These are phyloP conservation scores for Zygnema circumcarinatum DNA, from an alignment of 139 green algal species.

Conservation along the genomic window DNA sequence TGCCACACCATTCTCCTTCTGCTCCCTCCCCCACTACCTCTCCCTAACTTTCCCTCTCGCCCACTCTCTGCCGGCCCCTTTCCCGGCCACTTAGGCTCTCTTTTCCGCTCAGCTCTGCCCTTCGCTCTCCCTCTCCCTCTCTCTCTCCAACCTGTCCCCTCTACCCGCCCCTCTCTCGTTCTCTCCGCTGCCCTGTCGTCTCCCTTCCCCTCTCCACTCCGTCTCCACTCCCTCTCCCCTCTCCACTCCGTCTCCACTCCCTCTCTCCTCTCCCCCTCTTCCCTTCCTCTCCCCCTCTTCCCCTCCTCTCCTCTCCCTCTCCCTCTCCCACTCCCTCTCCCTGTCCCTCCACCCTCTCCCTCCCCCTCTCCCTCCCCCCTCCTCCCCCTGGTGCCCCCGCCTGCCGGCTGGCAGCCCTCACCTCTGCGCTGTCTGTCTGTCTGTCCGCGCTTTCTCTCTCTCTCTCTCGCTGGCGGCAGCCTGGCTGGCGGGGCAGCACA, in stretches of 20 bases:
- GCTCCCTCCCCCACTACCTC: background rate
- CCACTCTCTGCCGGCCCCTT: background rate
- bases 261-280: background rate
- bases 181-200: background rate
- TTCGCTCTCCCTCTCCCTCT: no score
- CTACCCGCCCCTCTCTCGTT: background rate
- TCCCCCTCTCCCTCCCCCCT: background rate
- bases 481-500: no score
- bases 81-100: background rate
- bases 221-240: background rate
- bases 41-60: background rate
- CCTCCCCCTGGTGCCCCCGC: background rate
- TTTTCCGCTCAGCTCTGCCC: background rate
- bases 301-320: background rate
- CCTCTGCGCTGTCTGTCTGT: no score
- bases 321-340: background rate
- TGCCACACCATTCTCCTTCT: background rate
- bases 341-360: background rate
- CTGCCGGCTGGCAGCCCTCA: no score
- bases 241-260: background rate
- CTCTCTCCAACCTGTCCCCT: background rate
- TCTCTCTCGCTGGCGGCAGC: no score
- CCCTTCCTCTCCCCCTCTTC: background rate
- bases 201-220: background rate
- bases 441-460: no score